These are phyloP conservation scores for Ramularia endophylla DNA, from an alignment of 2,329 filamentous ascomycete species.

Conservation along the genomic window DNA sequence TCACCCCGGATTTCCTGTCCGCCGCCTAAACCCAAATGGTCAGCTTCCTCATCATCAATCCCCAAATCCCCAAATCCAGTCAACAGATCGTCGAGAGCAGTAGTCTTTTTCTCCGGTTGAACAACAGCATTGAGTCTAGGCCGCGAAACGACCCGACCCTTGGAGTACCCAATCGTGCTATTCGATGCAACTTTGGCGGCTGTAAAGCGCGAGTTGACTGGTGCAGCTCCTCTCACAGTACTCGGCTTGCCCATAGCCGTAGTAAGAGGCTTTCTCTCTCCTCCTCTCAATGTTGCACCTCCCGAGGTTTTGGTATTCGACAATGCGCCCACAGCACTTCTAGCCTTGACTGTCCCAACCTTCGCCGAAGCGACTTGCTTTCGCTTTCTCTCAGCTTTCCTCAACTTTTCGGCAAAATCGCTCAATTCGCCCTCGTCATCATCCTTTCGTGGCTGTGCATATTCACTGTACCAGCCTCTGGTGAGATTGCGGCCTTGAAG, in stretches of 20 bases:
- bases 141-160: slow-evolving; percentile 56
- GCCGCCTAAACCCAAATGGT: slow-evolving; percentile 5
- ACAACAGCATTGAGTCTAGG: slow-evolving; percentile 29
- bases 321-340: neutral
- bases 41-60: slow-evolving; percentile 15
- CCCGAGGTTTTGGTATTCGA: slow-evolving; percentile 3
- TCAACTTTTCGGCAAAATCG: slow-evolving; percentile 55
- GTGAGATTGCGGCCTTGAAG: slow-evolving; percentile 50
- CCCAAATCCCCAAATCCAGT: slow-evolving; percentile 15
- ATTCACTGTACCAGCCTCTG: slow-evolving; percentile 46
- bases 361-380: slow-evolving; percentile 23
- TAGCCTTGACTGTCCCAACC: slow-evolving; percentile 10
- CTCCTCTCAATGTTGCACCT: no score
- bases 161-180: slow-evolving; percentile 79
- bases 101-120: slow-evolving; percentile 8
- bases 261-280: slow-evolving; percentile 3
- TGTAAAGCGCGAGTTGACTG: slow-evolving; percentile 47
- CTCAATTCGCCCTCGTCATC: slow-evolving; percentile 53
- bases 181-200: slow-evolving; percentile 64
- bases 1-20: slow-evolving; percentile 3
- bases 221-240: slow-evolving; percentile 9
- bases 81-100: slow-evolving; percentile 22
- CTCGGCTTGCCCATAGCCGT: slow-evolving; percentile 5
- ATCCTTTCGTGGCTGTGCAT: slow-evolving; percentile 54
- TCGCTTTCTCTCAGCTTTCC: slow-evolving; percentile 17